Base-by-base conservation (phyloP, 1,284 basidiomycete genomes). In the Cutaneotrichosporon sp. region DNA sequence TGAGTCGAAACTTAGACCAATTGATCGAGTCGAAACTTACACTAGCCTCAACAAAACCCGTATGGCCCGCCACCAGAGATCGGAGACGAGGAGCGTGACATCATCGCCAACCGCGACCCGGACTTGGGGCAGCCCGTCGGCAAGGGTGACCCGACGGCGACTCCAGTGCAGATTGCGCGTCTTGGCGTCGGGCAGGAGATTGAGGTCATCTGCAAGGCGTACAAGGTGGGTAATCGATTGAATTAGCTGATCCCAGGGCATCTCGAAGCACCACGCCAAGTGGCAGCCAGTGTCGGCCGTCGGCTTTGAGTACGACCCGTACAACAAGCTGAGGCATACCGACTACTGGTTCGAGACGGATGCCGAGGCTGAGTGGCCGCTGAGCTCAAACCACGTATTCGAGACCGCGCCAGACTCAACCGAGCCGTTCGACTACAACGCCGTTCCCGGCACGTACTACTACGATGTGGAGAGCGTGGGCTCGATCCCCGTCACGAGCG, bases 261-360 rank as follows among this genome's bases (percentile, higher is more conserved):
- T 97, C 66, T 94, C 94, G 9, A 97, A 99, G 83, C 94, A 98
- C 77, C 97, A 99, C 76, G 94, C 97, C 8, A 99, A 99, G 82
- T 99, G 96, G 94, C 97, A 93, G 0, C 96, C 97, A 14, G 91
- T 94, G 64, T 91, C 93, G 1, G 94, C 97, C 2, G 89, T 99
- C 22, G 88, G 90, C 2, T 99, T 97, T 73, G 97, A 99, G 82
- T 99, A 99, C 74, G 97, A 99, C 80, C 97, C 97, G 14, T 87
- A 98, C 83, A 99, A 99, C 83, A 92, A 92, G 77, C 84, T 99
- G 36, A 87, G 93, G 64, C 97, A 99, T 81, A 99, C 97, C 2
- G 88, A 91, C 4, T 89, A 97, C 79, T 99, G 97, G 97, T 94
- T 86, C 77, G 97, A 99, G 82, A 85, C 84, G 42, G 89, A 93